phyloP scores from a whole-genome alignment of 148 eudicot genomes.

The Rhododendron williamsianum region DNA sequence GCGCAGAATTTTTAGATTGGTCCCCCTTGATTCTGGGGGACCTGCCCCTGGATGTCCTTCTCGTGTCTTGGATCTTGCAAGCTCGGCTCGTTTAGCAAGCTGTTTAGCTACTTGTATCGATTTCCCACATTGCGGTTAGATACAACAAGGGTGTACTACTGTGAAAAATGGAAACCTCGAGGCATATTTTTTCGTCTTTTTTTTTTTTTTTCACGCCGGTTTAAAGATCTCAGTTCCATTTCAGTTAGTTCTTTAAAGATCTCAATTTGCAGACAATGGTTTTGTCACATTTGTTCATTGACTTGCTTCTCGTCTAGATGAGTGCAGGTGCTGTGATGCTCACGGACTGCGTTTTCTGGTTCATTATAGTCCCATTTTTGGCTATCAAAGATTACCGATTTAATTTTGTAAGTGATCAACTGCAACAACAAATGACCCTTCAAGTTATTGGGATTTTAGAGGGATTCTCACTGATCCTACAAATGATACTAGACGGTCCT shows the following conservation, averaged over 20 bases:
- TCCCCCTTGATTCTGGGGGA: no score
- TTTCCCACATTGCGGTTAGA: no score
- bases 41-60: no score
- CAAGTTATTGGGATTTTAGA: neutral
- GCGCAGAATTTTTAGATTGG: no score
- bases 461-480: neutral
- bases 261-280: neutral
- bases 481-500: neutral
- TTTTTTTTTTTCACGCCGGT: neutral
- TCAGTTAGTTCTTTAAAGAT: neutral
- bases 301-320: constrained; percentile 39
- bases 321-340: constrained; percentile 93
- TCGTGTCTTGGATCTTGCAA: no score
- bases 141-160: no score
- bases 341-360: constrained; percentile 82
- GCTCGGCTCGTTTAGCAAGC: no score
- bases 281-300: neutral
- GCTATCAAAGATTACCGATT: constrained; percentile 27
- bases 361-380: constrained; percentile 70
- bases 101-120: no score
- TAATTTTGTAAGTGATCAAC: constrained; percentile 17
- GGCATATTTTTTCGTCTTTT: neutral
- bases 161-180: no score
- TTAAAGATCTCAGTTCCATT: neutral
- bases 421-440: neutral